A percentile compares a stretch with the other conserved stretches of the same genome.
Evolutionary conservation across 108 stramenopile genomes (phyloP).

Genomic region (Tribonema minus): DNA sequence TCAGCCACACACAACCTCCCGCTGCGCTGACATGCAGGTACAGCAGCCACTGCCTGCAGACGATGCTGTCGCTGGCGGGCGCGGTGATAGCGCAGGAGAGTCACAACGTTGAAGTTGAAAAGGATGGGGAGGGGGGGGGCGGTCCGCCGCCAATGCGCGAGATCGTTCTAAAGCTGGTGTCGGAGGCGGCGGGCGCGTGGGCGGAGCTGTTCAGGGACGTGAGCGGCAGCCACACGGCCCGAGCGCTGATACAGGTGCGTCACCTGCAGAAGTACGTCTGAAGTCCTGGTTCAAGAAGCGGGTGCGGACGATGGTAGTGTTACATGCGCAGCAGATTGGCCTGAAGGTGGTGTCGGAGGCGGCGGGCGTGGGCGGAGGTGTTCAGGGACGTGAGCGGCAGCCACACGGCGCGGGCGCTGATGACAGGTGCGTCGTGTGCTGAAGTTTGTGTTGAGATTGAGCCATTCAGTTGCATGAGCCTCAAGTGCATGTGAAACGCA

Average conservation of each 20-base stretch:
- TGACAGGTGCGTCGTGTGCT: no score
- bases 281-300: no score
- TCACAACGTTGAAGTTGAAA: no score
- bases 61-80: conserved; percentile 34
- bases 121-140: no score
- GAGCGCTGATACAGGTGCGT: conserved; percentile 21
- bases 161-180: conserved; percentile 10
- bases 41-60: conserved; percentile 44
- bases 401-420: conserved; percentile 26
- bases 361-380: conserved; percentile 26
- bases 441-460: no score
- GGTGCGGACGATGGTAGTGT: no score
- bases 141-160: no score
- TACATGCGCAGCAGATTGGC: conserved; percentile 19
- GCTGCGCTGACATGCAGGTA: no score
- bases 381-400: conserved; percentile 35
- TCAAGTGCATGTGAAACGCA: conserved; percentile 13
- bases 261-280: no score
- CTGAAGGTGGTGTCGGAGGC: conserved; percentile 16
- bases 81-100: conserved; percentile 37
- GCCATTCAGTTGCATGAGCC: conserved; percentile 17
- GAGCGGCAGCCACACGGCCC: conserved; percentile 39
- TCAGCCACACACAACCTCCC: no score
- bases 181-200: conserved; percentile 26
- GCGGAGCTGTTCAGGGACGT: conserved; percentile 15